Percentiles rank a stretch among this genome's conserved stretches.
Conservation (phyloP, 345 rosid genomes). For the Melaleuca quinquenervia region DNA sequence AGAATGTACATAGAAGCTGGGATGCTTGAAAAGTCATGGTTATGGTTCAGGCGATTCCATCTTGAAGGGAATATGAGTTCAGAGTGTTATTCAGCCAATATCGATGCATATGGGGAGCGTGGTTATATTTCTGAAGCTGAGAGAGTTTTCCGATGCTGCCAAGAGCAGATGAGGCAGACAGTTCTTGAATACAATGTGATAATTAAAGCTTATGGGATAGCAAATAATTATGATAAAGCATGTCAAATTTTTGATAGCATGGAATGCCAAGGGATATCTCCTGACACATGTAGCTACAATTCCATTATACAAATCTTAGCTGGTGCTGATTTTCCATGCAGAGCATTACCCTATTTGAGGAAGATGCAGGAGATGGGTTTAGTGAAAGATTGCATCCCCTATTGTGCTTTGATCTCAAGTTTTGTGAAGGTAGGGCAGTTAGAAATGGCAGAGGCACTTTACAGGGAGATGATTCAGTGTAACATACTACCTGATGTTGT, state of each 20-base stretch:
- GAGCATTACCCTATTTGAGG: conserved; percentile 40
- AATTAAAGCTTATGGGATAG: conserved; percentile 82
- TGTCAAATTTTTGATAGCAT: conserved; percentile 69
- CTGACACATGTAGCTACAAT: conserved; percentile 64
- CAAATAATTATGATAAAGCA: conserved; percentile 43
- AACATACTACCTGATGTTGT: conserved; percentile 53
- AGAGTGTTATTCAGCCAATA: conserved; percentile 74
- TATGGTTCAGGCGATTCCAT: conserved; percentile 77
- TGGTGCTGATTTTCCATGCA: conserved; percentile 41
- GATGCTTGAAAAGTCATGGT: conserved; percentile 73
- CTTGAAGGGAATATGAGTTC: conserved; percentile 51
- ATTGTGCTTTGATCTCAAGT: conserved; percentile 75
- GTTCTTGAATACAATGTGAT: conserved; percentile 72
- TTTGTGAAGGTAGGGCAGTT: conserved; percentile 55
- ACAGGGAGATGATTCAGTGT: conserved; percentile 47
- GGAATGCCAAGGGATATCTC: conserved; percentile 44
- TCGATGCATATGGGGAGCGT: conserved; percentile 76
- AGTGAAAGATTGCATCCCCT: conserved; percentile 60
- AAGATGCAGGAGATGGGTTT: conserved; percentile 65
- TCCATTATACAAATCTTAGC: conserved; percentile 67
- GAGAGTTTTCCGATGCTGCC: conserved; percentile 47
- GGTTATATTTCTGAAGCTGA: conserved; percentile 56
- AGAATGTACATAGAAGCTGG: conserved; percentile 77
- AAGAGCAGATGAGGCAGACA: conserved; percentile 38
- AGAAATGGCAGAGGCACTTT: conserved; percentile 55